phyloP scores from a whole-genome alignment of 75 land plant species.

The Adiantum capillusveneris region DNA sequence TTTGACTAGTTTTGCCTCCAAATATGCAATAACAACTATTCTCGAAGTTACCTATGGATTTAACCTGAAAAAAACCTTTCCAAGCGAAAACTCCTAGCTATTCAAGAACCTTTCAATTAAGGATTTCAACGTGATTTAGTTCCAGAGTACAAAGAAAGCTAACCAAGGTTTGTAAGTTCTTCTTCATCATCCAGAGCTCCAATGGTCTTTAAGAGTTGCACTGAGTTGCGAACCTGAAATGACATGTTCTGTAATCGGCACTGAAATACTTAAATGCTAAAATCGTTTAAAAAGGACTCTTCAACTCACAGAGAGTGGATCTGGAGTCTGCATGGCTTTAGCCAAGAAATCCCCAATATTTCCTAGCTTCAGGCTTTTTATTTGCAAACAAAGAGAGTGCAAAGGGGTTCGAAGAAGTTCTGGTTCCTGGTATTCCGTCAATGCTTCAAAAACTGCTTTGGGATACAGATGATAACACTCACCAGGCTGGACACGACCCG shows the following conservation, averaged over 20 bases:
- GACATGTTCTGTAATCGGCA: not conserved
- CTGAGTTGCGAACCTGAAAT: constrained; percentile 73
- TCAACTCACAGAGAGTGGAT: constrained; percentile 50
- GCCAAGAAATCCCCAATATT: constrained; percentile 61
- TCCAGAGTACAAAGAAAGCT: not conserved
- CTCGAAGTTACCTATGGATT: no score
- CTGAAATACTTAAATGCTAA: not conserved
- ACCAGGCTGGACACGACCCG: constrained; percentile 91
- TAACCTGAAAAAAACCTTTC: no score
- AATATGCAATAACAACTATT: no score
- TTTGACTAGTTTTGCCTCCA: no score
- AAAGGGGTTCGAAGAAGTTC: constrained; percentile 86
- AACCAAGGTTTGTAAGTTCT: constrained; percentile 76
- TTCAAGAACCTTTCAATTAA: no score
- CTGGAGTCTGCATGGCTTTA: constrained; percentile 79
- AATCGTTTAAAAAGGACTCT: not conserved
- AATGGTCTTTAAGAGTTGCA: constrained; percentile 71
- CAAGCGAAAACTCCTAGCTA: no score
- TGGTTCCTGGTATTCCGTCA: constrained; percentile 78
- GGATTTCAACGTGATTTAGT: not conserved
- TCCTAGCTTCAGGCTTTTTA: constrained; percentile 73
- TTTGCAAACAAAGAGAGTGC: constrained; percentile 84
- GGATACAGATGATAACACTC: constrained; percentile 93
- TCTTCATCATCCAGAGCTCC: constrained; percentile 86
- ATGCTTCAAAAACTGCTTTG: constrained; percentile 68